Percentiles rank a stretch among this genome's conserved stretches.
phyloP scores from a whole-genome alignment of 129 eudicot genomes.

The Apium graveolens region DNA sequence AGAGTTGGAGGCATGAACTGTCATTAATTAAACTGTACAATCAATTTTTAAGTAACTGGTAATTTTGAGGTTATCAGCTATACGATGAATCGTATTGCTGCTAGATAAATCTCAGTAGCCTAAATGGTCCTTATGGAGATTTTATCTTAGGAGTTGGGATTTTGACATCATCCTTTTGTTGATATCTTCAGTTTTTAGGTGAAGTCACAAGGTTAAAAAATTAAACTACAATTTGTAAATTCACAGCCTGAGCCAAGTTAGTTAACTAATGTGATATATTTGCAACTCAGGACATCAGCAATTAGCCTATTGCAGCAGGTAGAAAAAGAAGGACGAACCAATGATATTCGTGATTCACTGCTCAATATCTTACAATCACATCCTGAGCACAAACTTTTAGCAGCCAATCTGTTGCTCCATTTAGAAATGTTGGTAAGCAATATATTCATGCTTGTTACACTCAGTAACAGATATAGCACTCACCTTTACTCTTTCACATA shows the following conservation, averaged over 20 bases:
- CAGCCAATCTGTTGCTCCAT: slow-evolving; percentile 69
- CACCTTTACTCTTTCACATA: neutral
- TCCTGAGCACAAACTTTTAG: slow-evolving; percentile 54
- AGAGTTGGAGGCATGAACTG: no score
- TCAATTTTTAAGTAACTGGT: neutral
- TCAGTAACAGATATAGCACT: neutral
- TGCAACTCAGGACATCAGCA: slow-evolving; percentile 48
- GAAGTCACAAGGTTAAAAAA: neutral
- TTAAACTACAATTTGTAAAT: neutral
- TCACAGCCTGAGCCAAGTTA: neutral
- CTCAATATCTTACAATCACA: slow-evolving; percentile 52
- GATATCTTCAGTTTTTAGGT: neutral
- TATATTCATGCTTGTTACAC: neutral
- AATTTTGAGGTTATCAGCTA: neutral
- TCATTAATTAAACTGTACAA: neutral
- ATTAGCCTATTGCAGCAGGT: slow-evolving; percentile 46
- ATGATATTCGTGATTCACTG: slow-evolving; percentile 40
- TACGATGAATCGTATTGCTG: neutral
- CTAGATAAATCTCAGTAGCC: neutral
- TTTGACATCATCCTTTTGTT: neutral
- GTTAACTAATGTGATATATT: neutral
- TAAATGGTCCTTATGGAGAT: neutral
- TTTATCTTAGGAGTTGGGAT: neutral
- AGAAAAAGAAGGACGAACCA: slow-evolving; percentile 39
- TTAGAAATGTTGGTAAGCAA: slow-evolving; percentile 54